Evolutionary conservation across 2,329 filamentous ascomycete species (phyloP).

Genomic region (Beauveria pseudobassiana): DNA sequence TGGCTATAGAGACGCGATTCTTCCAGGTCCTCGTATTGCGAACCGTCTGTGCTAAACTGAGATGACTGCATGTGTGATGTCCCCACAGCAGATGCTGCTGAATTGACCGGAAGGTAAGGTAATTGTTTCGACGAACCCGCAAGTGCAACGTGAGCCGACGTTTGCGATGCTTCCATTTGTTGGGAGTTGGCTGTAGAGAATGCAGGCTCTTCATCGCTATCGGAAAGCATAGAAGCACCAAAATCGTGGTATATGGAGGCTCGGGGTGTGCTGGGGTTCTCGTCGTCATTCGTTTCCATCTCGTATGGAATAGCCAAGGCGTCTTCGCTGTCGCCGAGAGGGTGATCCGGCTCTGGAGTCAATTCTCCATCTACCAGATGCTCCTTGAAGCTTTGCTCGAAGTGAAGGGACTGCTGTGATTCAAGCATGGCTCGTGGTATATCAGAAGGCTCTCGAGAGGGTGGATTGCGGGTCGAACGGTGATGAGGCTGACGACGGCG

Average conservation of each 20-base stretch:
- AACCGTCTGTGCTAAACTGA: not conserved
- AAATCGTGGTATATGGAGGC: conserved; percentile 40
- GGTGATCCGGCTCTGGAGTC: conserved; percentile 18
- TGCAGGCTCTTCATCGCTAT: conserved; percentile 19
- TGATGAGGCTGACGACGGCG: conserved; percentile 39
- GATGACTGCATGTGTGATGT: not conserved
- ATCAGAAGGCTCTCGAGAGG: conserved; percentile 22
- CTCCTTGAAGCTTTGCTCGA: conserved; percentile 14
- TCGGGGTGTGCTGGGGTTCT: conserved; percentile 43
- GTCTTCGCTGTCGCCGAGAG: conserved; percentile 44
- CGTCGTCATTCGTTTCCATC: conserved; percentile 30
- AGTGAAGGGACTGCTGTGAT: conserved; percentile 15
- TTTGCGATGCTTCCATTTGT: not conserved
- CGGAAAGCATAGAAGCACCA: conserved; percentile 12
- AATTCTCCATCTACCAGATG: conserved; percentile 18
- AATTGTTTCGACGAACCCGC: conserved; percentile 9
- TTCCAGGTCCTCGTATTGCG: conserved; percentile 41
- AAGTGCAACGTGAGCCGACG: not conserved
- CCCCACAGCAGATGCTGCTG: conserved; percentile 4
- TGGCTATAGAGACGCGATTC: conserved; percentile 68
- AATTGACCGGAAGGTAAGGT: conserved; percentile 15
- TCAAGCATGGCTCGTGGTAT: conserved; percentile 17
- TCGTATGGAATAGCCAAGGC: conserved; percentile 52
- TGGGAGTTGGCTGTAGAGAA: conserved; percentile 15
- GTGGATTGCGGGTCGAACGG: conserved; percentile 35